A percentile compares a stretch with the other conserved stretches of the same genome.
Conservation (phyloP, 208 protist genomes). For the Trypanosoma congolense region DNA sequence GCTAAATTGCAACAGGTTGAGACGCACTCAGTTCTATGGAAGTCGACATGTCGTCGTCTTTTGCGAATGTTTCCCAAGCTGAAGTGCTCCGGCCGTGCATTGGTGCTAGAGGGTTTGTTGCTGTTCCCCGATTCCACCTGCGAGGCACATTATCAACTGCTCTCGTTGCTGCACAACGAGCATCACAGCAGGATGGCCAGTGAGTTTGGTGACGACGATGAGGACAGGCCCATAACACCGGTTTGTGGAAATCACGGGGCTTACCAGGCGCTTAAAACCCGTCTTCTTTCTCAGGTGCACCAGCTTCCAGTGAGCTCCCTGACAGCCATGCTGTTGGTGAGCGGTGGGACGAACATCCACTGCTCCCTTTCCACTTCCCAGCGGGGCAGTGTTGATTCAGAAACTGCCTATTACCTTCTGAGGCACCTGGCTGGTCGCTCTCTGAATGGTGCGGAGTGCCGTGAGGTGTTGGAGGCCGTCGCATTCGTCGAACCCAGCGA, state of each 20-base stretch:
- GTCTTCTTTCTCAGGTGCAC: slow-evolving; percentile 18
- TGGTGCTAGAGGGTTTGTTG: slow-evolving; percentile 49
- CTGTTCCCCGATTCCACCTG: slow-evolving; percentile 22
- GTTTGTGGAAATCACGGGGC: background rate
- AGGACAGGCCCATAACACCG: background rate
- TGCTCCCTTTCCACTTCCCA: too few relatives aligned
- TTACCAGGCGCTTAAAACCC: slow-evolving; percentile 10
- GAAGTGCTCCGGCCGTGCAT: slow-evolving; percentile 30
- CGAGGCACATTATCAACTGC: slow-evolving; percentile 35
- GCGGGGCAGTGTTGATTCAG: background rate
- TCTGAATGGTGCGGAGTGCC: slow-evolving; percentile 6
- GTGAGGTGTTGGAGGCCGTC: slow-evolving; percentile 13
- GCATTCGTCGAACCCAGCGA: slow-evolving; percentile 6
- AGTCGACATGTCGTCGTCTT: slow-evolving; percentile 39
- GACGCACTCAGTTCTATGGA: slow-evolving; percentile 39
- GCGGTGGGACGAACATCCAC: background rate
- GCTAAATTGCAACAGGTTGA: slow-evolving; percentile 27
- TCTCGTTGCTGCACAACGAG: slow-evolving; percentile 13
- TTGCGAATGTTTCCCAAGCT: slow-evolving; percentile 32
- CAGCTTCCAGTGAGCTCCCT: slow-evolving; percentile 13
- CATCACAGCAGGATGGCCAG: background rate
- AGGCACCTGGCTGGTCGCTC: slow-evolving; percentile 8
- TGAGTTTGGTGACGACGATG: slow-evolving; percentile 1
- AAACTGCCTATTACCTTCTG: slow-evolving; percentile 8
- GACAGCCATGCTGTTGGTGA: slow-evolving; percentile 7